These are phyloP conservation scores for Malbranchea cinnamomea DNA, from an alignment of 2,329 filamentous ascomycete genomes.

Conservation along the genomic window DNA sequence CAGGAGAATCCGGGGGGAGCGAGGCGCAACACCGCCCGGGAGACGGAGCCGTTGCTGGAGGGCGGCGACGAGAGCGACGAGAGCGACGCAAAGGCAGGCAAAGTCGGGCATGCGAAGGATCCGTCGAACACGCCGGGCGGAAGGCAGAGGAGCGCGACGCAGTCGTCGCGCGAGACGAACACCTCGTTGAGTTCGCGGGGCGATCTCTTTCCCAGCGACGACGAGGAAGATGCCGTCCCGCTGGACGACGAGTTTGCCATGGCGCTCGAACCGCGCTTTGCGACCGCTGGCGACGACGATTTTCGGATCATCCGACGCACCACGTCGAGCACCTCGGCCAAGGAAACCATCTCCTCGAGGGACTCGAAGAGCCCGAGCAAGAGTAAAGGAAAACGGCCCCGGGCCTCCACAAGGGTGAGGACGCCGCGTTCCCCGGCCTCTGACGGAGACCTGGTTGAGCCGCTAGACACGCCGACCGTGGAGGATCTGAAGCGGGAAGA, in stretches of 20 bases:
- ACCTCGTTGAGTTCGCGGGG: slow-evolving; percentile 78
- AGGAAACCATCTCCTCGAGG: slow-evolving; percentile 32
- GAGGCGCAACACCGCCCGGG: slow-evolving; percentile 27
- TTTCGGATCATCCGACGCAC: slow-evolving; percentile 32
- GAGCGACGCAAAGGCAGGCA: slow-evolving; percentile 10
- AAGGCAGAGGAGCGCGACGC: slow-evolving; percentile 57
- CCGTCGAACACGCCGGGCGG: not conserved
- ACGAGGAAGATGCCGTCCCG: slow-evolving; percentile 85
- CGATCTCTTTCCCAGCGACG: slow-evolving; percentile 83
- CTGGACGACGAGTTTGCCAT: slow-evolving; percentile 86
- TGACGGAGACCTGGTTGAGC: slow-evolving; percentile 17
- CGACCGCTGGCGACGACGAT: slow-evolving; percentile 46
- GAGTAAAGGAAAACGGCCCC: slow-evolving; percentile 20
- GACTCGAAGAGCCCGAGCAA: slow-evolving; percentile 22
- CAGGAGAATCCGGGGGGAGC: slow-evolving; percentile 65
- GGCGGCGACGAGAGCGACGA: slow-evolving; percentile 37
- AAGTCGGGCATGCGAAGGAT: slow-evolving; percentile 19
- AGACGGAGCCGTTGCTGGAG: slow-evolving; percentile 58
- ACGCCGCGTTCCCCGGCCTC: slow-evolving; percentile 13
- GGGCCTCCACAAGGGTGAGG: slow-evolving; percentile 12
- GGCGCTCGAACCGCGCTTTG: slow-evolving; percentile 57
- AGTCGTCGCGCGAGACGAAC: slow-evolving; percentile 63
- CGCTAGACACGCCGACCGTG: slow-evolving; percentile 31
- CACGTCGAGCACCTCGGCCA: slow-evolving; percentile 32
- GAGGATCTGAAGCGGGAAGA: slow-evolving; percentile 44